A percentile compares a stretch with the other conserved stretches of the same genome.
phyloP scores from a whole-genome alignment of 1,139 yeast genomes.

The Pneumocystis jirovecii region DNA sequence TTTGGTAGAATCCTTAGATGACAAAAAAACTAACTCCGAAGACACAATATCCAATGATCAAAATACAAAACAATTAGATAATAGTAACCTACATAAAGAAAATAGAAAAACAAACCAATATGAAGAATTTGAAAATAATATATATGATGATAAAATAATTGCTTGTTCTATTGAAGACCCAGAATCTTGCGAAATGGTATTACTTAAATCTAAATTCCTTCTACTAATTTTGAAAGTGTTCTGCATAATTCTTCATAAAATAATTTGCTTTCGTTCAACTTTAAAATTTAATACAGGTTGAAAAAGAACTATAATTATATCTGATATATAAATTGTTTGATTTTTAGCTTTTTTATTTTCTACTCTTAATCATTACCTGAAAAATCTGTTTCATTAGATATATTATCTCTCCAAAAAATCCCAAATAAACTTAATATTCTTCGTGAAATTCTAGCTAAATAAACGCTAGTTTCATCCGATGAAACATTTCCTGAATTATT shows the following conservation, averaged over 20 bases:
- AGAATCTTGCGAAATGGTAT: slow-evolving; percentile 80
- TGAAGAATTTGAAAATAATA: slow-evolving; percentile 37
- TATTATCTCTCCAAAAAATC: background rate
- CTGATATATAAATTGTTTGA: background rate
- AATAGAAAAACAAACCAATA: slow-evolving; percentile 16
- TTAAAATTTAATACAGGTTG: background rate
- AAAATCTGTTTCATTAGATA: background rate
- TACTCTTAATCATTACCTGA: background rate
- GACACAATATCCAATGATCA: background rate
- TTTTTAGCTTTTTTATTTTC: background rate
- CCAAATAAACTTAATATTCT: background rate
- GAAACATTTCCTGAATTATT: background rate
- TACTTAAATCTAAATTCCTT: background rate
- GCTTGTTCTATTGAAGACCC: slow-evolving; percentile 97
- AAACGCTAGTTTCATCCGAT: background rate
- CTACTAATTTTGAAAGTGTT: slow-evolving; percentile 1
- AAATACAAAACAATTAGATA: slow-evolving; percentile 5
- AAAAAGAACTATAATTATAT: background rate
- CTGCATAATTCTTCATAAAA: background rate
- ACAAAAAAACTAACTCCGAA: slow-evolving; percentile 1
- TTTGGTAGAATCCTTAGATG: slow-evolving; percentile 18
- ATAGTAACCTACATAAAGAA: slow-evolving; percentile 9
- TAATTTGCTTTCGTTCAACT: background rate
- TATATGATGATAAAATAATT: slow-evolving; percentile 80
- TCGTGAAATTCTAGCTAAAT: background rate